Conservation (phyloP, 768 basidiomycete genomes). For the Leccinum longicurvipes region DNA sequence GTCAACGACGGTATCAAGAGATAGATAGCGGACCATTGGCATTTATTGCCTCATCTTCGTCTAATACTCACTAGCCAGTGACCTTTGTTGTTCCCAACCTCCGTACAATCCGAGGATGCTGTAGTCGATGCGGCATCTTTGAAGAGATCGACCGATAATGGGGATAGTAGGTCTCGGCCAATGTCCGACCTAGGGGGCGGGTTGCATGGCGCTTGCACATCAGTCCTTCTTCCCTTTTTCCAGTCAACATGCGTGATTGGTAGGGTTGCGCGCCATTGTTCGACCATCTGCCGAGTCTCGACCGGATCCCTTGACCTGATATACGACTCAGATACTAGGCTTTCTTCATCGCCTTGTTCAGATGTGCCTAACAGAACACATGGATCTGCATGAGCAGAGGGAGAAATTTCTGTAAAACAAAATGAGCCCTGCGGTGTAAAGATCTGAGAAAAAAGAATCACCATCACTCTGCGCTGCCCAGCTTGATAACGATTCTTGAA, state of each 20-base stretch:
- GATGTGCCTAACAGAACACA: conserved; percentile 15
- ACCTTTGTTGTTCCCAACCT: conserved; percentile 29
- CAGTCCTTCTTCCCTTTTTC: conserved; percentile 13
- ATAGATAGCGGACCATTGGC: not conserved
- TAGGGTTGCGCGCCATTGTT: conserved; percentile 30
- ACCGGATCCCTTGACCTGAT: conserved; percentile 21
- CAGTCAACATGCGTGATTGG: conserved; percentile 11
- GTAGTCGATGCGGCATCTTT: conserved; percentile 25
- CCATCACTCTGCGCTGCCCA: conserved; percentile 31
- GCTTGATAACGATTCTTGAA: conserved; percentile 30
- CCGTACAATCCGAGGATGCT: conserved; percentile 32
- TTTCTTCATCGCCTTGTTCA: conserved; percentile 19
- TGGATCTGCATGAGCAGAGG: conserved; percentile 18
- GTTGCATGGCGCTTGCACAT: conserved; percentile 4
- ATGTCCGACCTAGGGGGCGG: conserved; percentile 4
- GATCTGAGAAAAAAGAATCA: conserved; percentile 4
- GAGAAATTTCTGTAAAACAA: conserved; percentile 18
- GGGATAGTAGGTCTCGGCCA: conserved; percentile 11
- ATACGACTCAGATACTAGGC: conserved; percentile 9
- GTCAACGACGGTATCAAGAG: not conserved
- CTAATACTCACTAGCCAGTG: conserved; percentile 32
- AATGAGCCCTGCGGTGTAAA: not conserved
- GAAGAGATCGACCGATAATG: conserved; percentile 22
- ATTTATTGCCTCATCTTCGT: conserved; percentile 11
- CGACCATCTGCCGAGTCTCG: conserved; percentile 30